These are phyloP conservation scores for Tephrocybe sp. DNA, from an alignment of 768 basidiomycete species.

Conservation along the genomic window DNA sequence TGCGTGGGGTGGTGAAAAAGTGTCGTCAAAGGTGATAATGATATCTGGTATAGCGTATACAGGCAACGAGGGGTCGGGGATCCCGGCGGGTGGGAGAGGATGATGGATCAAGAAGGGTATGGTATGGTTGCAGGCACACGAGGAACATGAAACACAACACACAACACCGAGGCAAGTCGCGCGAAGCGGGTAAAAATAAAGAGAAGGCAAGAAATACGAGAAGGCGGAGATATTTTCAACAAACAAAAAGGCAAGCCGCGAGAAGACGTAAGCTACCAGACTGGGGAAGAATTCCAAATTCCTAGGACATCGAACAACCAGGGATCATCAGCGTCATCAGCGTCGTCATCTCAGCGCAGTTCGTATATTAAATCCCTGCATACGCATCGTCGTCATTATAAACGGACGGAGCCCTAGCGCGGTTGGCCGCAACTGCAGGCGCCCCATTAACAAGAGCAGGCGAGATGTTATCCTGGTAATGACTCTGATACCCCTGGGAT, in stretches of 20 bases:
- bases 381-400: conserved; percentile 31
- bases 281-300: background rate
- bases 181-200: background rate
- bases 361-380: conserved; percentile 30
- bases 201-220: background rate
- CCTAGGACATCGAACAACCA: background rate
- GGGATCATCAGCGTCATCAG: conserved; percentile 9
- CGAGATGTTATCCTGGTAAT: conserved; percentile 17
- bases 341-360: conserved; percentile 5
- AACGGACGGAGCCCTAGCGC: conserved; percentile 19
- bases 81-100: background rate
- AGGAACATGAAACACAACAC: background rate
- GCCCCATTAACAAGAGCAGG: conserved; percentile 22
- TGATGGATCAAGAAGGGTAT: no score
- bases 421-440: conserved; percentile 18
- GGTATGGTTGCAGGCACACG: conserved; percentile 1
- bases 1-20: conserved; percentile 9
- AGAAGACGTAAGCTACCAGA: background rate
- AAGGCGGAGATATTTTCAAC: background rate
- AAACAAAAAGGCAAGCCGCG: conserved; percentile 6
- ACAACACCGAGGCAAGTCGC: background rate
- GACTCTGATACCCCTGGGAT: conserved; percentile 20
- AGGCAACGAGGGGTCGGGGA: conserved; percentile 7
- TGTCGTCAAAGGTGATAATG: conserved; percentile 8
- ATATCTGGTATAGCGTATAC: conserved; percentile 17